Base-by-base conservation (phyloP, 2,329 filamentous ascomycete genomes). In the Curvularia sp. region DNA sequence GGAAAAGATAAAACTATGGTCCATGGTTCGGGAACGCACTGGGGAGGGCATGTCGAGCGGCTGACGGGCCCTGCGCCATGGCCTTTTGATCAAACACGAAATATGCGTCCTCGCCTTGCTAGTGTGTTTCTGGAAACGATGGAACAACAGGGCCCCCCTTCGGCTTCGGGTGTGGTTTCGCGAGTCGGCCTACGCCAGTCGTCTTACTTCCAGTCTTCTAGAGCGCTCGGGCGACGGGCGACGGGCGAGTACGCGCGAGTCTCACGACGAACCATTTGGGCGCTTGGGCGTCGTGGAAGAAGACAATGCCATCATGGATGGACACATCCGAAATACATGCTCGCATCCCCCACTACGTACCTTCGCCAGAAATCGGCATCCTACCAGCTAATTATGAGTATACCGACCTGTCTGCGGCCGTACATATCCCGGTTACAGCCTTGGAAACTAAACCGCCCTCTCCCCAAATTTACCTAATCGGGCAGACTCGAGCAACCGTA, bases 41-140 rank as follows among this genome's bases (percentile, higher is more conserved):
- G 55, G 34, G 47, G 53, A 57, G 55, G 55, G 55, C 55, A 57
- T 54, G 55, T 57, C 55, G 55, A 57, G 55, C 55, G 55, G 55
- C 55, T 38, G 45, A 51, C 50, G 39, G 46, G 47, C 21, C 47
- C 49, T 41, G 46, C 21, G 18, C 23, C 27, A 25, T 38, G 27
- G 47, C 25, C 19, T 38, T n/a, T 47, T 47, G 45, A 48, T 32
- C 43, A 42, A 46, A 32, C 50, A 51, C 47, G 43, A 49, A 3
- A 48, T 21, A 38, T 36, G 49, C 55, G 50, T 57, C 49, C 50
- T 27, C 49, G 38, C 43, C 19, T 43, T 42, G 30, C 52, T 53
- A 45, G 50, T 45, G 36, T 19, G 50, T 53, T 57, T 57, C 55
- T 57, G 52, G 55, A 57, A 57, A 56, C 53, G 50, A 52, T 41